Base-by-base conservation (phyloP, 768 basidiomycete genomes). In the Sarcomyxa edulis region DNA sequence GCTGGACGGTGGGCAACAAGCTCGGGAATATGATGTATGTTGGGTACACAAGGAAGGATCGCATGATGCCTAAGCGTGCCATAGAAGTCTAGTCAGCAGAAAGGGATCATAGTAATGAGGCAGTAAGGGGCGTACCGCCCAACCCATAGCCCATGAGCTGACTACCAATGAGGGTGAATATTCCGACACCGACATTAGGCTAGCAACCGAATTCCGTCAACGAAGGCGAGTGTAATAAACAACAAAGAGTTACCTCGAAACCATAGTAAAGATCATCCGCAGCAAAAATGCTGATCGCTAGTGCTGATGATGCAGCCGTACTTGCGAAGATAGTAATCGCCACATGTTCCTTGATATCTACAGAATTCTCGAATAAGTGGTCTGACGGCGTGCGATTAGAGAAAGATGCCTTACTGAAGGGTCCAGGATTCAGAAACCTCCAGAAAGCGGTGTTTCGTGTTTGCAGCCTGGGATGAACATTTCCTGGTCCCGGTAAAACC, bases 241-340 rank as follows among this genome's bases (percentile, higher is more conserved):
- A 9, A 36, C 2, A 35, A 25, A 10, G 20, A 41, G 46, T 31
- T 40, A 64, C 51, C 54, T 68, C 56, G 40, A 72, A 59, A 40
- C 61, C 51, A 48, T 76, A 76, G 44, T 55, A 67, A 30, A 60
- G 49, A 48, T 71, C 68, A 25, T 80, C 64, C 0, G 76, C 74
- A 3, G 78, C 78, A 37, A 79, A 76, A 44, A 78, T 68, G 38
- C 68, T 74, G 51, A 78, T 78, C 0, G 75, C 76, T 8, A 74
- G 58, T 1, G 78, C 76, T 1, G 76, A 75, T 2, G 68, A 64
- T 1, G 75, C 72, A 2, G 78, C 78, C 1, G 78, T 80, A 14
- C 74, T 71, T 1, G 78, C 57, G 53, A 81, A 75, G 25, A 79
- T 76, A 3, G 76, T 76, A 35, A 81, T 79, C 11, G 71, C 71